phyloP scores from a whole-genome alignment of 2,329 filamentous ascomycete species.

The Colletotrichum cuscutae region DNA sequence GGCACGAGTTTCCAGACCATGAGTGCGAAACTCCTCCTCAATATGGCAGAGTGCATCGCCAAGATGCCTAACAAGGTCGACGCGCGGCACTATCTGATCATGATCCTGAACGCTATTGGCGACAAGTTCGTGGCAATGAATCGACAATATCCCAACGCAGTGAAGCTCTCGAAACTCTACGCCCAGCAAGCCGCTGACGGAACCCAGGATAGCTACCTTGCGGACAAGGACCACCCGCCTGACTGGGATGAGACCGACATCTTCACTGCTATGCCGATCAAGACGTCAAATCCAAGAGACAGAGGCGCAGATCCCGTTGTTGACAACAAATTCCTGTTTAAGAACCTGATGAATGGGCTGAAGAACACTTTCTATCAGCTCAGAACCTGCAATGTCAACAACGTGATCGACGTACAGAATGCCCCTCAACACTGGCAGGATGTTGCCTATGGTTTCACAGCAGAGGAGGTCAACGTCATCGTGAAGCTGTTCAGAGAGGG shows the following conservation, averaged over 20 bases:
- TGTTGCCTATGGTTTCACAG: constrained; percentile 94
- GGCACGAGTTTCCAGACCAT: constrained; percentile 99
- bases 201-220: constrained; percentile 81
- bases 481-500: constrained; percentile 98
- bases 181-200: constrained; percentile 73
- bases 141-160: constrained; percentile 91
- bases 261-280: constrained; percentile 95
- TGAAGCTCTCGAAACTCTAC: constrained; percentile 87
- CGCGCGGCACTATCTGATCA: constrained; percentile 93
- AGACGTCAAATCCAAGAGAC: constrained; percentile 90
- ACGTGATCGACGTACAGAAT: constrained; percentile 76
- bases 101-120: constrained; percentile 97
- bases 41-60: constrained; percentile 98
- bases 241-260: constrained; percentile 99
- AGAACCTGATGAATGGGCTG: constrained; percentile 92
- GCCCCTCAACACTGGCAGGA: constrained; percentile 94
- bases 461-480: constrained; percentile 95
- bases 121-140: constrained; percentile 99
- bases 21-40: constrained; percentile 95
- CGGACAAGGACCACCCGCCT: constrained; percentile 81
- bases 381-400: constrained; percentile 83
- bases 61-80: constrained; percentile 94
- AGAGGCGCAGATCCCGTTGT: constrained; percentile 88
- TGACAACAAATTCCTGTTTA: constrained; percentile 98
- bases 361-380: constrained; percentile 98